Percentiles rank a stretch among this genome's conserved stretches.
These are phyloP conservation scores for Entamoeba invadens DNA, from an alignment of 208 protist species.

Conservation along the genomic window DNA sequence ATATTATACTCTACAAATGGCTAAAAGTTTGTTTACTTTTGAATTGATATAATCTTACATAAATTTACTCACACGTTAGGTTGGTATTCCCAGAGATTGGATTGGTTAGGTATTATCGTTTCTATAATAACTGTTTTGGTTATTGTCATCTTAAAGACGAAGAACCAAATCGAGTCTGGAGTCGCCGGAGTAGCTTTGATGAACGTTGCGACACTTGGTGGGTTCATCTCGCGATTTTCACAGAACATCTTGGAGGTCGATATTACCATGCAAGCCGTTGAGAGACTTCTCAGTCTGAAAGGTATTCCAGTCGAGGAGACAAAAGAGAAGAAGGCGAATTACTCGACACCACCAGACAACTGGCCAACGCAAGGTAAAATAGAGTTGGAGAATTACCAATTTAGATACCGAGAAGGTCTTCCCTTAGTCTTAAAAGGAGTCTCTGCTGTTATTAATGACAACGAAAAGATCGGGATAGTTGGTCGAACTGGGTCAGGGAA, in stretches of 20 bases:
- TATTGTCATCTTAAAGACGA: not conserved
- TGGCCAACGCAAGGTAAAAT: not conserved
- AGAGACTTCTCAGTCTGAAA: not conserved
- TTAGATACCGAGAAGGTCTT: slow-evolving; percentile 20
- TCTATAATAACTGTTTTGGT: not conserved
- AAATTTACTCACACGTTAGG: not conserved
- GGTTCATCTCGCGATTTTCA: not conserved
- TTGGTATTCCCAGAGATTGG: slow-evolving; percentile 30
- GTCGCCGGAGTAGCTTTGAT: not conserved
- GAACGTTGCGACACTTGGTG: not conserved
- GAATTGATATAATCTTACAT: not conserved
- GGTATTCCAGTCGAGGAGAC: not conserved
- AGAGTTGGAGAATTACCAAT: not conserved
- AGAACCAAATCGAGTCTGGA: not conserved
- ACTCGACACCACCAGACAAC: not conserved
- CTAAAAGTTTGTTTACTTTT: not conserved
- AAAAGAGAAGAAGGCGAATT: not conserved
- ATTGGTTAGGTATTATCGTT: not conserved
- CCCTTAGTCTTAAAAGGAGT: slow-evolving; percentile 23
- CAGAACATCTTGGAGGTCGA: not conserved
- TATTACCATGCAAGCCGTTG: not conserved
- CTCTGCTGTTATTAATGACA: slow-evolving; percentile 13
- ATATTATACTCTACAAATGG: not conserved
- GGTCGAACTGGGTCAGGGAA: slow-evolving; percentile 45
- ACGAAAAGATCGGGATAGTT: slow-evolving; percentile 40